phyloP scores from a whole-genome alignment of 1,284 basidiomycete species.

The Cryptococcus amylolentus region DNA sequence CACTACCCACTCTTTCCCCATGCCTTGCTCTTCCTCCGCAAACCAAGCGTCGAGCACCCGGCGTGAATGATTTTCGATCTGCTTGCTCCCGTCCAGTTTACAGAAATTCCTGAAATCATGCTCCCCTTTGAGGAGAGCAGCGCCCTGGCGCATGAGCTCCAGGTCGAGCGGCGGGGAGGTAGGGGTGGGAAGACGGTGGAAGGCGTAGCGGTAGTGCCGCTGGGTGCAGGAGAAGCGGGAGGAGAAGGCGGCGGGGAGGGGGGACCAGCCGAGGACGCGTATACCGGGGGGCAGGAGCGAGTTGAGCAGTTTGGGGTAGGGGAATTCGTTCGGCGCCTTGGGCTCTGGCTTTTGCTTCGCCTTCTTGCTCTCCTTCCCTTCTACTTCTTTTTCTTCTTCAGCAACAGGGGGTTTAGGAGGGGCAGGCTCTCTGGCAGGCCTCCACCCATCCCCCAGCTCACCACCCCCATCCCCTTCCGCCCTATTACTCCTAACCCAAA shows the following conservation, averaged over 20 bases:
- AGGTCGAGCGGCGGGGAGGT: slow-evolving; percentile 60
- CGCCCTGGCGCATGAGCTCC: slow-evolving; percentile 71
- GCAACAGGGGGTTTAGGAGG: background rate
- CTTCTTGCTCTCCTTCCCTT: background rate
- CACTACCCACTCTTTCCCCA: slow-evolving; percentile 54
- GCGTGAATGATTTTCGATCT: slow-evolving; percentile 63
- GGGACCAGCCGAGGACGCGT: slow-evolving; percentile 92
- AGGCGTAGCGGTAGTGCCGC: slow-evolving; percentile 98
- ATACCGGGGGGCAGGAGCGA: slow-evolving; percentile 85
- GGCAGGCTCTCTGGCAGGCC: slow-evolving; percentile 8
- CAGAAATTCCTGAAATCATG: slow-evolving; percentile 97
- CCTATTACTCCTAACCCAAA: slow-evolving; percentile 72
- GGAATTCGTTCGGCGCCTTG: slow-evolving; percentile 58
- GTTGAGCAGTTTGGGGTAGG: slow-evolving; percentile 80
- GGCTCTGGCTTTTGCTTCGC: slow-evolving; percentile 1
- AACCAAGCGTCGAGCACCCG: slow-evolving; percentile 40
- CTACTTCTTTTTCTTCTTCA: slow-evolving; percentile 4
- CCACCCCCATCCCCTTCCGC: slow-evolving; percentile 29
- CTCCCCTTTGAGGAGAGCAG: slow-evolving; percentile 70
- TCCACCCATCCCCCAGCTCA: slow-evolving; percentile 27
- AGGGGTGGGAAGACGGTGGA: slow-evolving; percentile 50
- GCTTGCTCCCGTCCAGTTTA: slow-evolving; percentile 91
- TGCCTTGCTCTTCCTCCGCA: slow-evolving; percentile 18
- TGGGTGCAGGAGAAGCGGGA: slow-evolving; percentile 81
- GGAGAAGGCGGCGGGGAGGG: slow-evolving; percentile 75